These are phyloP conservation scores for Silene noctiflora DNA, from an alignment of 179 eudicot genomes.

Conservation along the genomic window DNA sequence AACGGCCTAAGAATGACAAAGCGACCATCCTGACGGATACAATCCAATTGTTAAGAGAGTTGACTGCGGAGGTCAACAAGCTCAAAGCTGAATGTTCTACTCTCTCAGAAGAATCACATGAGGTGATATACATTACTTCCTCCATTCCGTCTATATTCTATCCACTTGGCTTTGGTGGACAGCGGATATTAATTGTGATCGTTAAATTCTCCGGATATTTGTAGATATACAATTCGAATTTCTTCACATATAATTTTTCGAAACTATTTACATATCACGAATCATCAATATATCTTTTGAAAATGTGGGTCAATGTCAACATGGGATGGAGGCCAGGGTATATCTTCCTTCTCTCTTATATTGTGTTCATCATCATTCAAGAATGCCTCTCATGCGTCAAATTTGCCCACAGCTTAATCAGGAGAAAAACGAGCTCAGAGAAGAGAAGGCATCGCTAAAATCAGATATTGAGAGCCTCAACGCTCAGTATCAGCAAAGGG, in stretches of 20 bases:
- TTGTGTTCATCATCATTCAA: constrained; percentile 12
- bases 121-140: constrained; percentile 44
- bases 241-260: too few relatives aligned
- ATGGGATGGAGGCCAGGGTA: too few relatives aligned
- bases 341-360: neutral
- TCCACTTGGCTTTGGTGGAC: neutral
- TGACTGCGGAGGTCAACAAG: constrained; percentile 71
- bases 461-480: constrained; percentile 82
- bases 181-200: neutral
- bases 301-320: too few relatives aligned
- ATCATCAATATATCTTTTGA: too few relatives aligned
- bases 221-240: too few relatives aligned
- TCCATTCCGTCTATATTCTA: neutral
- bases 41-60: constrained; percentile 77
- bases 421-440: constrained; percentile 55
- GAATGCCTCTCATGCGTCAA: constrained; percentile 19
- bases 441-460: constrained; percentile 64
- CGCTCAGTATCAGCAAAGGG: constrained; percentile 71
- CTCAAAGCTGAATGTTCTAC: constrained; percentile 71
- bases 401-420: constrained; percentile 41
- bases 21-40: constrained; percentile 83
- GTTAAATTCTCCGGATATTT: neutral
- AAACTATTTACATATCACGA: too few relatives aligned
- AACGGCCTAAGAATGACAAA: constrained; percentile 92
- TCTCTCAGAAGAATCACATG: constrained; percentile 81